phyloP scores from a whole-genome alignment of 1,139 yeast species.

The Suhomyces panamericanus region DNA sequence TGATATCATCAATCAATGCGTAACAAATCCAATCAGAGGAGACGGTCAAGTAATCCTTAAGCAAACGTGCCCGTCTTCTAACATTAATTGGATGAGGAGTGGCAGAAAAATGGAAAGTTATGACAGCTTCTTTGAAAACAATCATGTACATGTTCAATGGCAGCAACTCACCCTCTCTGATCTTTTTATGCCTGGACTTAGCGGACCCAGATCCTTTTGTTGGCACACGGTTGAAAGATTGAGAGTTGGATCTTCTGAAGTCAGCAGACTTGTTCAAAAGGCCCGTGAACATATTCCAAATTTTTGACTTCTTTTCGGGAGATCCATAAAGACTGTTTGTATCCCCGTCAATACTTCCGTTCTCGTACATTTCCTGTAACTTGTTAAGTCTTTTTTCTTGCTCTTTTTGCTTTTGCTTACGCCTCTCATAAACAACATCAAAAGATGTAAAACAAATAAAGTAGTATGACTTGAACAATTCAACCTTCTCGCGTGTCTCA shows the following conservation, averaged over 20 bases:
- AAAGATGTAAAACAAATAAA: slow-evolving; percentile 92
- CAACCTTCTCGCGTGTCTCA: slow-evolving; percentile 94
- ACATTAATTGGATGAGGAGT: slow-evolving; percentile 97
- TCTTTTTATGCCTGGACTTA: slow-evolving; percentile 33
- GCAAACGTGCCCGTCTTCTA: slow-evolving; percentile 83
- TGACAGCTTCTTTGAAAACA: slow-evolving; percentile 85
- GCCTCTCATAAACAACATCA: slow-evolving; percentile 76
- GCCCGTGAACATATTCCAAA: slow-evolving; percentile 21
- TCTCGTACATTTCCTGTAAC: slow-evolving; percentile 41
- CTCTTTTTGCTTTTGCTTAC: slow-evolving; percentile 48
- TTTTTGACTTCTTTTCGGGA: slow-evolving; percentile 20
- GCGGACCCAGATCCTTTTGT: slow-evolving; percentile 24
- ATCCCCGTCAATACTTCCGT: slow-evolving; percentile 17
- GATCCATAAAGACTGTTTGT: slow-evolving; percentile 22
- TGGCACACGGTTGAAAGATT: slow-evolving; percentile 9
- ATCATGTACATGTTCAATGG: slow-evolving; percentile 92
- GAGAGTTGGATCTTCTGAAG: slow-evolving; percentile 1
- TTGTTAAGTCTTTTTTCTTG: slow-evolving; percentile 42
- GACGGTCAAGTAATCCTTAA: slow-evolving; percentile 85
- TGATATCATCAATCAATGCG: slow-evolving; percentile 93
- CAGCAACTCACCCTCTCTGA: slow-evolving; percentile 73
- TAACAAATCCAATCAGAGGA: slow-evolving; percentile 97
- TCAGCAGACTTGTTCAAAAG: slow-evolving; percentile 6
- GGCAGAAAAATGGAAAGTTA: slow-evolving; percentile 91
- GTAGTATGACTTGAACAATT: slow-evolving; percentile 83